These are phyloP conservation scores for Fraxinus pennsylvanica DNA, from an alignment of 257 asterid genomes.

Conservation along the genomic window DNA sequence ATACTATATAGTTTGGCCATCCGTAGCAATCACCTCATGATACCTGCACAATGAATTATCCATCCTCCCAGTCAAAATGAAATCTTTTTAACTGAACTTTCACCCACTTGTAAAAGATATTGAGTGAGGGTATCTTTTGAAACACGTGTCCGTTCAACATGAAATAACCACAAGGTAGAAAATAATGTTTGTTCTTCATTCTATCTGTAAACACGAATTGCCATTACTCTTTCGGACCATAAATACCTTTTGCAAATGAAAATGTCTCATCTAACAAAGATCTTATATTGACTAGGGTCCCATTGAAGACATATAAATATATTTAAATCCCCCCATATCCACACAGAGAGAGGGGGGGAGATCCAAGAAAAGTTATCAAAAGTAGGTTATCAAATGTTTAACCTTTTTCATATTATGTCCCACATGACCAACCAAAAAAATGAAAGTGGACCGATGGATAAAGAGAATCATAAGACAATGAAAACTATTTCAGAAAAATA, in stretches of 20 bases:
- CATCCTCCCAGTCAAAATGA: not conserved
- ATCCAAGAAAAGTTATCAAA: not conserved
- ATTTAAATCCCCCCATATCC: not conserved
- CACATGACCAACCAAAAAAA: not conserved
- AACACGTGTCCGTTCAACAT: not conserved
- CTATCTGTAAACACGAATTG: not conserved
- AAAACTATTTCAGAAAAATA: constrained; percentile 1
- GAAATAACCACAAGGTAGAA: not conserved
- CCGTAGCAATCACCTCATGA: not conserved
- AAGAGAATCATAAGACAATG: not conserved
- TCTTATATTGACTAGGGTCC: not conserved
- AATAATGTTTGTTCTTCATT: not conserved
- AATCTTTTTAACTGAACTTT: not conserved
- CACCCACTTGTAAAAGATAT: not conserved
- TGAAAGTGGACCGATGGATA: not conserved
- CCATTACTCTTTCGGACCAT: not conserved
- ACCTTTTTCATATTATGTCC: not conserved
- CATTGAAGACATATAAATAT: not conserved
- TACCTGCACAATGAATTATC: not conserved
- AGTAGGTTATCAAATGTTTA: not conserved
- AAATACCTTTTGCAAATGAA: not conserved
- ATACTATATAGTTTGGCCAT: not conserved
- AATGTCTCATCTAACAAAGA: not conserved
- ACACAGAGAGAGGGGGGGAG: not conserved
- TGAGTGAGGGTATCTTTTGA: not conserved